phyloP scores from a whole-genome alignment of 495 filamentous ascomycete species.

The Neurospora intermedia region DNA sequence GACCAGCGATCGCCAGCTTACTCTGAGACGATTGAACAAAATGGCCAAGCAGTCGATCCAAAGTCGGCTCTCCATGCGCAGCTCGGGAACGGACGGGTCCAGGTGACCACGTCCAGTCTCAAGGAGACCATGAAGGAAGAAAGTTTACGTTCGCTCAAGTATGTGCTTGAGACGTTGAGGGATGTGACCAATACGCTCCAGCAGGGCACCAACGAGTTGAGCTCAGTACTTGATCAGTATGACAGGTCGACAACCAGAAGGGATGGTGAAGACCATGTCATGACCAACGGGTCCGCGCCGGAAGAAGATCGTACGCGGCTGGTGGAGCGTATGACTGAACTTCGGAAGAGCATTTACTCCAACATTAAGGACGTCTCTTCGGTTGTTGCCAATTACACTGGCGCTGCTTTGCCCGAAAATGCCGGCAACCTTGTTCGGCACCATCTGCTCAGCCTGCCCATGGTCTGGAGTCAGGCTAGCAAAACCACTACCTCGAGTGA shows the following conservation, averaged over 20 bases:
- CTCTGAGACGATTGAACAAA: conserved; percentile 31
- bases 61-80: conserved; percentile 8
- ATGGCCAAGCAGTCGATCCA: conserved; percentile 4
- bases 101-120: conserved; percentile 74
- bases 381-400: conserved; percentile 72
- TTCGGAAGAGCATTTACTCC: conserved; percentile 62
- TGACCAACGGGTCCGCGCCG: conserved; percentile 12
- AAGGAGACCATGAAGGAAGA: conserved; percentile 82
- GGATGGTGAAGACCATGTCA: conserved; percentile 10
- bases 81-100: conserved; percentile 39
- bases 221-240: conserved; percentile 62
- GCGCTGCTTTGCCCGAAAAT: conserved; percentile 75
- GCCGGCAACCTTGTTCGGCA: conserved; percentile 64
- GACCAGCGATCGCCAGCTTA: conserved; percentile 63
- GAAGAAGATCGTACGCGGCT: conserved; percentile 30
- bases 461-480: conserved; percentile 49
- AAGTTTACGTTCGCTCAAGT: conserved; percentile 63
- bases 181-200: conserved; percentile 67
- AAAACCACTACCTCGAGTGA: conserved; percentile 38
- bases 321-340: conserved; percentile 50
- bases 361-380: conserved; percentile 68
- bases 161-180: conserved; percentile 64
- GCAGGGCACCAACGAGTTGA: conserved; percentile 56
- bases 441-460: conserved; percentile 68
- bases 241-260: conserved; percentile 35